Percentiles rank a stretch among this genome's conserved stretches.
Evolutionary conservation across 2,329 filamentous ascomycete genomes (phyloP).

Genomic region (Penicillium sumatraense): DNA sequence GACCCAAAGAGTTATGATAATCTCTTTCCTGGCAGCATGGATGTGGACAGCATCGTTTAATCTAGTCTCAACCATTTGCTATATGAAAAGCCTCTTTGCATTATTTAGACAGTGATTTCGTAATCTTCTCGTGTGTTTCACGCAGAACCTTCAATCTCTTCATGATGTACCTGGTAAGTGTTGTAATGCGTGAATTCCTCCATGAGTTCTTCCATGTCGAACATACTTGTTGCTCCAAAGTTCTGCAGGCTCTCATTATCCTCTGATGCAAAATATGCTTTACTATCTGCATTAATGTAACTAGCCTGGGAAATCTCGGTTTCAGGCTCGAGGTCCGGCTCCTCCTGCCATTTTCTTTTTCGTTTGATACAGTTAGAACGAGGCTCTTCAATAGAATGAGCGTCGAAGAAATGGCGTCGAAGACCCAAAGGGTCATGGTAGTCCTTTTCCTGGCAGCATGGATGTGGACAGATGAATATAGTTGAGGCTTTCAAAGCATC

Average conservation of each 20-base stretch:
- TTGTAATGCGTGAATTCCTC: neutral
- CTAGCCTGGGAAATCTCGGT: neutral
- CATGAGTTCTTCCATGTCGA: neutral
- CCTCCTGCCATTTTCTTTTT: conserved; percentile 9
- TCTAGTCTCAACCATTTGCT: neutral
- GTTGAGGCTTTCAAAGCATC: neutral
- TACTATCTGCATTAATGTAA: neutral
- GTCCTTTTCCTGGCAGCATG: conserved; percentile 3
- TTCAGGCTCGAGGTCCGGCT: neutral
- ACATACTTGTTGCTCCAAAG: neutral
- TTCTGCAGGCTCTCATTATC: neutral
- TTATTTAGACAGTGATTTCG: neutral
- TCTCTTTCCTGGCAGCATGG: conserved; percentile 4
- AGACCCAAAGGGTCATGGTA: neutral
- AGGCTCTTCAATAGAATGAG: conserved; percentile 8
- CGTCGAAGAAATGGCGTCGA: conserved; percentile 9
- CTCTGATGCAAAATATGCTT: neutral
- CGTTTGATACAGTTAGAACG: conserved; percentile 12
- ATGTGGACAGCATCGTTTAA: neutral
- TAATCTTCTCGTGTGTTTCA: neutral
- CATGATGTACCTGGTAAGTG: neutral
- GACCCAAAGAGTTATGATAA: neutral
- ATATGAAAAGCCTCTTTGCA: neutral
- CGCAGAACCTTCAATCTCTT: neutral
- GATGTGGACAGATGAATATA: conserved; percentile 5